Evolutionary conservation across 2,329 filamentous ascomycete genomes (phyloP).

Genomic region (Pestalotiopsis sp.): DNA sequence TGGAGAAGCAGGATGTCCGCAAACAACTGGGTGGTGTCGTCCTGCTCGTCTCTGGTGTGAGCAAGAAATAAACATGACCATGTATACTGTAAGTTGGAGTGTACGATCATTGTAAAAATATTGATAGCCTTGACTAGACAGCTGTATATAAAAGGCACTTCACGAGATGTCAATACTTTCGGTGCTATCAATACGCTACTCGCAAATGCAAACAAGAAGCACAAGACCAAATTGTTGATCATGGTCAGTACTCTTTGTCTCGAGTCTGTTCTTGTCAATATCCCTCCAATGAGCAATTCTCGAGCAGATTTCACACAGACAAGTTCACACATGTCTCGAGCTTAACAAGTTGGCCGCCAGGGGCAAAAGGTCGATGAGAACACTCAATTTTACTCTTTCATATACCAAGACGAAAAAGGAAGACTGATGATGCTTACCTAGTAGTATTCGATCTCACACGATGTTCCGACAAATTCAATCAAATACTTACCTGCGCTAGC

Average conservation of each 20-base stretch:
- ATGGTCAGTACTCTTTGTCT: neutral
- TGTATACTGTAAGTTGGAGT: neutral
- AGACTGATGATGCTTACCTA: too few species aligned
- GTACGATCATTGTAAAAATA: neutral
- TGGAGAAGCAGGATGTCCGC: conserved; percentile 85
- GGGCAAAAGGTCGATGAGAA: too few species aligned
- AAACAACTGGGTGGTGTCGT: conserved; percentile 87
- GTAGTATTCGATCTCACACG: too few species aligned
- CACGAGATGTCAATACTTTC: neutral
- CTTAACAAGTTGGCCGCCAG: too few species aligned
- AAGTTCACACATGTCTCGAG: too few species aligned
- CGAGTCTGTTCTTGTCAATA: neutral
- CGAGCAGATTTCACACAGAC: too few species aligned
- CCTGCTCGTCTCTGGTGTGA: conserved; percentile 69
- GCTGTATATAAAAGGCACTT: neutral
- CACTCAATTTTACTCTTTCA: too few species aligned
- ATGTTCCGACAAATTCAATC: too few species aligned
- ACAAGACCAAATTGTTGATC: neutral
- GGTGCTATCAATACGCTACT: too few species aligned
- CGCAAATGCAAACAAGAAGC: neutral
- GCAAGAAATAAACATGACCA: conserved; percentile 16
- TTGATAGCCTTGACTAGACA: neutral
- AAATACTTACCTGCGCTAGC: too few species aligned
- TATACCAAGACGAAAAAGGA: too few species aligned
- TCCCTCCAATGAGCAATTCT: too few species aligned